Percentiles rank a stretch among this genome's conserved stretches.
These are phyloP conservation scores for Rhodotorula glutinis DNA, from an alignment of 1,284 basidiomycete genomes.

Conservation along the genomic window DNA sequence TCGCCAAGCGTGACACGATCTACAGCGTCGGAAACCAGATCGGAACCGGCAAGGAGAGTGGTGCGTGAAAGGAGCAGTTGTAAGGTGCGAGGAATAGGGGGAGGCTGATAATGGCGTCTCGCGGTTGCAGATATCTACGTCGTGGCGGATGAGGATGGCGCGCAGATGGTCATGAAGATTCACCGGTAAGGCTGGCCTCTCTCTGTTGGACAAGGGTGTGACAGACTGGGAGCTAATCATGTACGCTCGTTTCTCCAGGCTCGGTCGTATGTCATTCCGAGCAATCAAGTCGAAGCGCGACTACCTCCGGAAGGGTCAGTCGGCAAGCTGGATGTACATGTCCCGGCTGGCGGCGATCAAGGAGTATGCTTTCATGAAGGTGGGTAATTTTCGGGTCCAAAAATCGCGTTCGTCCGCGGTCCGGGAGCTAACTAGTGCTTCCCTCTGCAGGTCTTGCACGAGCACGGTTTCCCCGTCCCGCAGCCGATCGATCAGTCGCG, in stretches of 20 bases:
- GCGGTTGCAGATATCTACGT: conserved; percentile 75
- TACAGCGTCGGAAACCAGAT: conserved; percentile 93
- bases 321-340: conserved; percentile 99
- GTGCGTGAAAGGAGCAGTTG: no score
- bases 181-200: conserved; percentile 62
- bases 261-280: conserved; percentile 93
- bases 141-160: conserved; percentile 76
- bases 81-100: no score
- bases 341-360: conserved; percentile 92
- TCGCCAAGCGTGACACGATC: conserved; percentile 78
- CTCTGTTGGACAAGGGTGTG: neutral
- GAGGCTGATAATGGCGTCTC: neutral
- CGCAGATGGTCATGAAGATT: conserved; percentile 85
- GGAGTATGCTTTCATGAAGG: conserved; percentile 99
- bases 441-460: conserved; percentile 86
- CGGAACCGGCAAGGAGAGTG: conserved; percentile 96
- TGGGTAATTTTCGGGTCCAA: conserved; percentile 50
- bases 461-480: conserved; percentile 91
- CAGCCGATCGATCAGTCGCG: conserved; percentile 88
- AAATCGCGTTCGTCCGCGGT: no score
- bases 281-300: conserved; percentile 96
- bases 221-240: neutral
- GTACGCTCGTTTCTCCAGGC: conserved; percentile 52
- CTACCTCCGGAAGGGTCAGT: conserved; percentile 92
- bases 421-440: no score